phyloP scores from a whole-genome alignment of 495 filamentous ascomycete genomes.

The Penicillium fimorum region DNA sequence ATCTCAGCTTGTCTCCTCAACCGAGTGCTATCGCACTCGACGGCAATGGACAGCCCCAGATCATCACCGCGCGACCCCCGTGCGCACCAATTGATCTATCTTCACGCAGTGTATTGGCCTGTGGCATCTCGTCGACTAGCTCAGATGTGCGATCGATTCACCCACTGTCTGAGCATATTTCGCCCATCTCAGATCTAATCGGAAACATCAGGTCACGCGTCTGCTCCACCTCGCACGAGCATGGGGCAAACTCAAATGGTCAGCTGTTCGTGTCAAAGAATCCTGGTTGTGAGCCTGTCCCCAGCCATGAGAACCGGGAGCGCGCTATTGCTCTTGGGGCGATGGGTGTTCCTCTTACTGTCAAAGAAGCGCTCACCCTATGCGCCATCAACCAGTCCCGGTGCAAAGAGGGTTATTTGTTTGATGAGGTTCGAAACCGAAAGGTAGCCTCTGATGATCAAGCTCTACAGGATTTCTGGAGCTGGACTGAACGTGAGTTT shows the following conservation, averaged over 20 bases:
- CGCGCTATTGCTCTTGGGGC: conserved; percentile 32
- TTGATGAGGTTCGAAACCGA: conserved; percentile 68
- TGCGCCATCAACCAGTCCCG: conserved; percentile 48
- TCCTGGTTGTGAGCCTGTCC: conserved; percentile 26
- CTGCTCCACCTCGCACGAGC: conserved; percentile 19
- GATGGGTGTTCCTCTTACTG: conserved; percentile 26
- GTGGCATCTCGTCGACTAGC: conserved; percentile 29
- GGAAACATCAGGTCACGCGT: conserved; percentile 31
- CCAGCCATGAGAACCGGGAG: conserved; percentile 48
- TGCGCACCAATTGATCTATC: conserved; percentile 50
- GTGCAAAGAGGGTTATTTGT: conserved; percentile 74
- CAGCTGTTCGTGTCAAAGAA: conserved; percentile 11
- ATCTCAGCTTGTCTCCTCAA: conserved; percentile 56
- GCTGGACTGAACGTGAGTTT: conserved; percentile 65
- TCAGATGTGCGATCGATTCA: conserved; percentile 34
- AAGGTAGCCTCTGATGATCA: conserved; percentile 66
- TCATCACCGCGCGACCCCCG: conserved; percentile 61
- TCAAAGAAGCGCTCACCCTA: conserved; percentile 44
- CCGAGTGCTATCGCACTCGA: conserved; percentile 67
- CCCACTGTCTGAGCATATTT: conserved; percentile 32
- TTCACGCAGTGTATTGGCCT: conserved; percentile 40
- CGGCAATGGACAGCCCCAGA: conserved; percentile 64
- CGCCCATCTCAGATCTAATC: conserved; percentile 32
- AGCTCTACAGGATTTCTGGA: conserved; percentile 76
- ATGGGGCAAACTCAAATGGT: conserved; percentile 7